Evolutionary conservation across 441 rosid genomes (phyloP).

Genomic region (Mallotus repandus): DNA sequence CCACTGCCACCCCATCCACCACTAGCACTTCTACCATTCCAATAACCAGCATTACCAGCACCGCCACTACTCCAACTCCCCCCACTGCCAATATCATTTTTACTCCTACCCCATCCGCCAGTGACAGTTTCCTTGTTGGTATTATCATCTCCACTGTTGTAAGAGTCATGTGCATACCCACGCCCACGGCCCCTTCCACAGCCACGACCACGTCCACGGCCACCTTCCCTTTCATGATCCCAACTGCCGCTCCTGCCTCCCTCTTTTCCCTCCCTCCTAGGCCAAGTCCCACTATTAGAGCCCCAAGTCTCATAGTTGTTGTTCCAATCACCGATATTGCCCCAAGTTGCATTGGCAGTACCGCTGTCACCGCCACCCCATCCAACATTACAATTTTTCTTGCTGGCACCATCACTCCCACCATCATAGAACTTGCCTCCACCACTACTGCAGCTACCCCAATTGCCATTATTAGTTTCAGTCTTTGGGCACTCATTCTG

Average conservation of each 20-base stretch:
- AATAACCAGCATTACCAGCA: neutral
- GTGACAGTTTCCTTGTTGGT: too few relatives aligned
- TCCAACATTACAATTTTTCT: neutral
- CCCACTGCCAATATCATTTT: too few relatives aligned
- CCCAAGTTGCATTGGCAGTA: constrained; percentile 21
- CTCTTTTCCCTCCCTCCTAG: neutral
- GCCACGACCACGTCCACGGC: neutral
- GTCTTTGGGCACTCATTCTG: neutral
- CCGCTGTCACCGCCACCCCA: constrained; percentile 14
- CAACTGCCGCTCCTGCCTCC: constrained; percentile 5
- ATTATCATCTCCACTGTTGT: neutral
- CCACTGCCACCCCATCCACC: constrained; percentile 14
- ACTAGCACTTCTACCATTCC: neutral
- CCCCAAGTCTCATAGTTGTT: neutral
- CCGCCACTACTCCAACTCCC: neutral
- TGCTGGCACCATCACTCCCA: neutral
- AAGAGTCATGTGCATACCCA: neutral
- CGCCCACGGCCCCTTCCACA: neutral
- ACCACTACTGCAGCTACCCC: neutral
- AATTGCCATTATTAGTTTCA: neutral
- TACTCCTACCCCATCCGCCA: too few relatives aligned
- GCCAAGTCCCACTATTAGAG: neutral
- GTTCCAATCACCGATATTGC: neutral
- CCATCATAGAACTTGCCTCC: neutral
- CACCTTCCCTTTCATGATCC: neutral